Evolutionary conservation across 1,139 yeast species (phyloP).

Genomic region (Hanseniaspora sp.): DNA sequence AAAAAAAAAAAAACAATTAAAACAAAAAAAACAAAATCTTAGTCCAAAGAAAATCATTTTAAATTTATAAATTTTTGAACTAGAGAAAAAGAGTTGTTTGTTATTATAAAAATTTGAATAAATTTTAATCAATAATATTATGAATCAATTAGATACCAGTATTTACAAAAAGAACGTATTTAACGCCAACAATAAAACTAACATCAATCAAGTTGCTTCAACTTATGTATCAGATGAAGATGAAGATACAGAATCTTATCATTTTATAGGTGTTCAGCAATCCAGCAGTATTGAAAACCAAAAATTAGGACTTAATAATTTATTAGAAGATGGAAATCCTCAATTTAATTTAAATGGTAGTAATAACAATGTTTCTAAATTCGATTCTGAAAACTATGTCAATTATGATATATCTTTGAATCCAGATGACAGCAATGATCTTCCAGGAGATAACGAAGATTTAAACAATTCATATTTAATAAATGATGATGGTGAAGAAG

Average conservation of each 20-base stretch:
- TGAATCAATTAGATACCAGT: background rate
- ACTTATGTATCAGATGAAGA: background rate
- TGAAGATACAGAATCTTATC: slow-evolving; percentile 1
- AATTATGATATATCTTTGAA: background rate
- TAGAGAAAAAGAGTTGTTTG: no score
- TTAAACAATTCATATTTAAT: slow-evolving; percentile 1
- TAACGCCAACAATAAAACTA: background rate
- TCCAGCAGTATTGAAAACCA: background rate
- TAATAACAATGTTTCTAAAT: background rate
- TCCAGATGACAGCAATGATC: slow-evolving; percentile 12
- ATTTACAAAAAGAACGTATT: slow-evolving; percentile 11
- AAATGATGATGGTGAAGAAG: background rate
- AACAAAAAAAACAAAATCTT: no score
- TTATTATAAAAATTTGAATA: no score
- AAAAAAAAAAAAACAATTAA: no score
- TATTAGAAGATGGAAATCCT: background rate
- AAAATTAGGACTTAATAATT: background rate
- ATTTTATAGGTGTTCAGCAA: background rate
- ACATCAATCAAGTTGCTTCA: background rate
- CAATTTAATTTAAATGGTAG: background rate
- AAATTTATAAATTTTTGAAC: no score
- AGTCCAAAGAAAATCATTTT: no score
- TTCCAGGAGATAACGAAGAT: slow-evolving; percentile 4
- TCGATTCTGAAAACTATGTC: background rate
- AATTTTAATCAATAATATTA: background rate